Evolutionary conservation across 805 yeast species (phyloP).

Genomic region (Myxozyma neotropica): DNA sequence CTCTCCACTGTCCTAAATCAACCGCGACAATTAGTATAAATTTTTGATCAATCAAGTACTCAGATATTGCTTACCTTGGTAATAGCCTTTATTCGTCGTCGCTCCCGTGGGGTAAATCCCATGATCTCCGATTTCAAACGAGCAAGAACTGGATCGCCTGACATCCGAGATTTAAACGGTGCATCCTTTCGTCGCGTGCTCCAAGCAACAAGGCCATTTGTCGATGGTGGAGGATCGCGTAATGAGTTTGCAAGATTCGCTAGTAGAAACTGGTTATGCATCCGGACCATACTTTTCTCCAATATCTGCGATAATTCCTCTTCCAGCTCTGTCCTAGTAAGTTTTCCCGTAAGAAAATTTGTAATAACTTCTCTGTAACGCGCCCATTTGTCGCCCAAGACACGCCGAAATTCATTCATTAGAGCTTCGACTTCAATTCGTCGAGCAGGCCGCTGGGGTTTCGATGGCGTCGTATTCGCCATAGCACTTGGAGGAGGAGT

Average conservation of each 20-base stretch:
- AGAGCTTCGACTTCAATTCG: slow-evolving; percentile 65
- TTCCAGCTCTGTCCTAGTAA: slow-evolving; percentile 75
- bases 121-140: slow-evolving; percentile 81
- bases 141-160: slow-evolving; percentile 67
- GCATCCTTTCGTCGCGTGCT: slow-evolving; percentile 54
- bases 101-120: slow-evolving; percentile 80
- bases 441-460: slow-evolving; percentile 35
- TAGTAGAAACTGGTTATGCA: slow-evolving; percentile 82
- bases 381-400: slow-evolving; percentile 82
- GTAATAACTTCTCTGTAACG: slow-evolving; percentile 78
- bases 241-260: slow-evolving; percentile 83
- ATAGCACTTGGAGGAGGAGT: not conserved
- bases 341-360: slow-evolving; percentile 59
- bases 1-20: slow-evolving; percentile 68
- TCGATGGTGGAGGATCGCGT: slow-evolving; percentile 70
- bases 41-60: not conserved
- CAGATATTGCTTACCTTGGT: slow-evolving; percentile 49
- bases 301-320: slow-evolving; percentile 60
- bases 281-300: slow-evolving; percentile 51
- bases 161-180: slow-evolving; percentile 46
- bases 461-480: slow-evolving; percentile 24
- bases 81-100: slow-evolving; percentile 80
- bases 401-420: slow-evolving; percentile 71
- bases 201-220: slow-evolving; percentile 47
- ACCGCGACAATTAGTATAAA: not conserved